Evolutionary conservation across 2,329 filamentous ascomycete genomes (phyloP).

Genomic region (Talaromyces sp.): DNA sequence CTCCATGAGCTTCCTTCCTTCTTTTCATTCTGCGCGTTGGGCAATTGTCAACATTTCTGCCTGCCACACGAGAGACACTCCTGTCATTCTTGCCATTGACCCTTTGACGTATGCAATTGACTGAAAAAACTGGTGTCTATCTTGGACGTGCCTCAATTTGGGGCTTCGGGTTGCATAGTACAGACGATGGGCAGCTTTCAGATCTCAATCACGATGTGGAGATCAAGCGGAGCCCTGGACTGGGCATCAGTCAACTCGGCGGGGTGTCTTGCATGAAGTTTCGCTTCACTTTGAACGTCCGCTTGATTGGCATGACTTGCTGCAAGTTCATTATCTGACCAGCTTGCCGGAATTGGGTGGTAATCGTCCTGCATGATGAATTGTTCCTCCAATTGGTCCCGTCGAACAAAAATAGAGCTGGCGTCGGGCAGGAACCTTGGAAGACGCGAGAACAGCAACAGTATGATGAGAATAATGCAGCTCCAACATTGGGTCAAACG

Average conservation of each 20-base stretch:
- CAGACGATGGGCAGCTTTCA: neutral
- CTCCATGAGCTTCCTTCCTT: neutral
- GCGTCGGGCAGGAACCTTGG: slow-evolving; percentile 19
- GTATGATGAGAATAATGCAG: neutral
- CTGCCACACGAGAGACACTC: neutral
- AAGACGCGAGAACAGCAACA: slow-evolving; percentile 1
- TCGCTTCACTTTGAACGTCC: slow-evolving; percentile 21
- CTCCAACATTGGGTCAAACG: neutral
- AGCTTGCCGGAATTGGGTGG: slow-evolving; percentile 15
- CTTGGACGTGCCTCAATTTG: neutral
- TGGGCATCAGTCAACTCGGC: slow-evolving; percentile 16
- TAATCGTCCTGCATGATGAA: slow-evolving; percentile 14
- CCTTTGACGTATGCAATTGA: neutral
- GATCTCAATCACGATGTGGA: neutral
- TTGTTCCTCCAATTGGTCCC: slow-evolving; percentile 15
- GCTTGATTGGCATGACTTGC: slow-evolving; percentile 7
- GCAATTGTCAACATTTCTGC: neutral
- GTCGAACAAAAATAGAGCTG: slow-evolving; percentile 1
- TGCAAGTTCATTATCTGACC: slow-evolving; percentile 17
- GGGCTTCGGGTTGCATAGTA: too few species aligned
- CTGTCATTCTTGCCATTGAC: neutral
- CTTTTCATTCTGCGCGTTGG: neutral
- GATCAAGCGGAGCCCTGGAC: slow-evolving; percentile 12
- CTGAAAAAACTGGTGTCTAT: neutral
- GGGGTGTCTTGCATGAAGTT: slow-evolving; percentile 16